These are phyloP conservation scores for Pseudocercospora eumusae DNA, from an alignment of 2,329 filamentous ascomycete species.

Conservation along the genomic window DNA sequence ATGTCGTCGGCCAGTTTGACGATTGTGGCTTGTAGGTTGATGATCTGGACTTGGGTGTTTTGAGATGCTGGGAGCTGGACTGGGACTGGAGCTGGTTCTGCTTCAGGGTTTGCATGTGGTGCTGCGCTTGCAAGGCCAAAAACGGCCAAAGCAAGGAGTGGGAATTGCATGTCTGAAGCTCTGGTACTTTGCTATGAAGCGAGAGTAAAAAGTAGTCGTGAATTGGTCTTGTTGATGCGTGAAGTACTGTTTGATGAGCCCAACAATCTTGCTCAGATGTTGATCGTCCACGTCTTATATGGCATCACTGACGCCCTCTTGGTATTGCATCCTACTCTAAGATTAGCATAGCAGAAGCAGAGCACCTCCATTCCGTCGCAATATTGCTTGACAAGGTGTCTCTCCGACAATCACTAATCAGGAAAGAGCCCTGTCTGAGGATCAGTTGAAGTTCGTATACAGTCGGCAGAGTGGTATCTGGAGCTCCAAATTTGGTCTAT, in stretches of 20 bases:
- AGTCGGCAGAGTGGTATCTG: neutral
- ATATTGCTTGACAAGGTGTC: neutral
- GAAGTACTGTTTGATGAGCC: neutral
- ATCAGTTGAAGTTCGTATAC: neutral
- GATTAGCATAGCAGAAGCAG: neutral
- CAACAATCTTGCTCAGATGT: neutral
- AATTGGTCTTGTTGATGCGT: neutral
- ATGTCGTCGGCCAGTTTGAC: constrained; percentile 9
- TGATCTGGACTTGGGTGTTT: constrained; percentile 3
- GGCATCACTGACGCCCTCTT: neutral
- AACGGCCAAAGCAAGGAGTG: neutral
- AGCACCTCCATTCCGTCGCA: neutral
- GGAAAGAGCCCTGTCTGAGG: neutral
- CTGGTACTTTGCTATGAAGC: neutral
- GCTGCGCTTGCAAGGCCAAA: neutral
- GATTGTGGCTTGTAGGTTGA: constrained; percentile 12
- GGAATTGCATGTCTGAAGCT: neutral
- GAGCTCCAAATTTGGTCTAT: neutral
- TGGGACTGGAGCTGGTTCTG: neutral
- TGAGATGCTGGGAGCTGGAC: constrained; percentile 8
- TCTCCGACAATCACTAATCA: neutral
- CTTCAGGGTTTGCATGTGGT: no score
- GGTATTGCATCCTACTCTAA: neutral
- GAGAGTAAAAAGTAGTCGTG: neutral
- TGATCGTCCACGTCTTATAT: neutral